Conservation (phyloP, 177 flowering plant genomes). For the Vitis hybrid region DNA sequence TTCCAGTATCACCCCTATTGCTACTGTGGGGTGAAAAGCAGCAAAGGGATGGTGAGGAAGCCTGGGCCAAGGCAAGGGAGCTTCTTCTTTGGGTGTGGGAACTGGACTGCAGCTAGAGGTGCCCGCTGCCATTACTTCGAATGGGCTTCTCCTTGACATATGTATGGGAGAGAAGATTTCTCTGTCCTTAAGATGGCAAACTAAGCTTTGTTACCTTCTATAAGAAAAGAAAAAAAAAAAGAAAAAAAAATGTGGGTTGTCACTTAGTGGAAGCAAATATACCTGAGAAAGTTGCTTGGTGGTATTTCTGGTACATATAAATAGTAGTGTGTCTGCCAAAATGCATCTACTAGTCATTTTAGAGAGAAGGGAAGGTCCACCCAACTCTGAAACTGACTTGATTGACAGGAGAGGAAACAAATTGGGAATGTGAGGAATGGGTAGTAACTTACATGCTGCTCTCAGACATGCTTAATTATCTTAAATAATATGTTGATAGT, state of each 20-base stretch:
- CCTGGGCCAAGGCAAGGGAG: conserved; percentile 84
- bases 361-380: conserved; percentile 20
- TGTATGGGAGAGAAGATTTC: background rate
- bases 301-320: conserved; percentile 16
- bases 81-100: conserved; percentile 88
- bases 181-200: conserved; percentile 2
- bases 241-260: conserved; percentile 9
- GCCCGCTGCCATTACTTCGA: conserved; percentile 71
- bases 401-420: conserved; percentile 22
- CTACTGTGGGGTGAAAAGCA: conserved; percentile 74
- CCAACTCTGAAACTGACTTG: conserved; percentile 40
- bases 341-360: background rate
- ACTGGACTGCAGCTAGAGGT: conserved; percentile 77
- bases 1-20: conserved; percentile 51
- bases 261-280: conserved; percentile 8
- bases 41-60: conserved; percentile 52
- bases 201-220: conserved; percentile 3
- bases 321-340: conserved; percentile 8
- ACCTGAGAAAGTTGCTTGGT: conserved; percentile 8
- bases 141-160: conserved; percentile 59
- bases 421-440: conserved; percentile 20
- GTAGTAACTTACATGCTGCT: conserved; percentile 14
- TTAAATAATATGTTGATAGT: conserved; percentile 26
- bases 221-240: conserved; percentile 11
- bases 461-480: conserved; percentile 32